Conservation (phyloP, 768 basidiomycete genomes). For the Vararia minispora region DNA sequence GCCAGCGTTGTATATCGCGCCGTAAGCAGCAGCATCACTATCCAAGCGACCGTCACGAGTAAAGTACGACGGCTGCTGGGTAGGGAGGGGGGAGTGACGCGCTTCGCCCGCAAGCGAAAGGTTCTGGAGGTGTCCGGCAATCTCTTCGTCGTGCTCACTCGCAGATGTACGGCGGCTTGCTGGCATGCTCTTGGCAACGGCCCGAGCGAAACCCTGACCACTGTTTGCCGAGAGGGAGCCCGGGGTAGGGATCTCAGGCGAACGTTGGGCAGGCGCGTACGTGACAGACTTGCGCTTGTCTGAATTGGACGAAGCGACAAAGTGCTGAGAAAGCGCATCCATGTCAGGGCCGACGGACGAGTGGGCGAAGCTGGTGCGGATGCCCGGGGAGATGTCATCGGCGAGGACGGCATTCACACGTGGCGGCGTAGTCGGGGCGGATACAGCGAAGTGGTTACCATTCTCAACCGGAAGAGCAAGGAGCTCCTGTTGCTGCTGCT, state of each 20-base stretch:
- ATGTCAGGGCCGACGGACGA: constrained; percentile 37
- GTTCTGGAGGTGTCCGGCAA: constrained; percentile 65
- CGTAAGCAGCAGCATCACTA: constrained; percentile 48
- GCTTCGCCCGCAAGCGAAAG: constrained; percentile 58
- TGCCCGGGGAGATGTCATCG: constrained; percentile 37
- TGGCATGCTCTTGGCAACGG: constrained; percentile 87
- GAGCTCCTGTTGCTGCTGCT: constrained; percentile 80
- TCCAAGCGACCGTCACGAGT: constrained; percentile 42
- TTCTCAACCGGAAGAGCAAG: constrained; percentile 63
- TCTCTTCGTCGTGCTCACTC: constrained; percentile 76
- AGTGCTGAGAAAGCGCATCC: constrained; percentile 56
- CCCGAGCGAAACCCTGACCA: constrained; percentile 47
- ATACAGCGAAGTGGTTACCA: constrained; percentile 61
- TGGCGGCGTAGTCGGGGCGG: constrained; percentile 82
- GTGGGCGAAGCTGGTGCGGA: constrained; percentile 33
- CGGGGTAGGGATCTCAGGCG: constrained; percentile 41
- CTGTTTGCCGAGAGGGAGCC: constrained; percentile 25
- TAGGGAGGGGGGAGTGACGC: constrained; percentile 42
- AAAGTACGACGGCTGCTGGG: constrained; percentile 40
- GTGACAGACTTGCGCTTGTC: constrained; percentile 86
- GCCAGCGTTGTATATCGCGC: constrained; percentile 64
- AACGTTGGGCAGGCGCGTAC: constrained; percentile 68
- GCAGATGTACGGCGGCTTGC: constrained; percentile 84
- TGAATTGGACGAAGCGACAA: constrained; percentile 42
- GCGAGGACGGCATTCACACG: constrained; percentile 64